Evolutionary conservation across 257 asterid species (phyloP).

Genomic region (Mitragyna speciosa): DNA sequence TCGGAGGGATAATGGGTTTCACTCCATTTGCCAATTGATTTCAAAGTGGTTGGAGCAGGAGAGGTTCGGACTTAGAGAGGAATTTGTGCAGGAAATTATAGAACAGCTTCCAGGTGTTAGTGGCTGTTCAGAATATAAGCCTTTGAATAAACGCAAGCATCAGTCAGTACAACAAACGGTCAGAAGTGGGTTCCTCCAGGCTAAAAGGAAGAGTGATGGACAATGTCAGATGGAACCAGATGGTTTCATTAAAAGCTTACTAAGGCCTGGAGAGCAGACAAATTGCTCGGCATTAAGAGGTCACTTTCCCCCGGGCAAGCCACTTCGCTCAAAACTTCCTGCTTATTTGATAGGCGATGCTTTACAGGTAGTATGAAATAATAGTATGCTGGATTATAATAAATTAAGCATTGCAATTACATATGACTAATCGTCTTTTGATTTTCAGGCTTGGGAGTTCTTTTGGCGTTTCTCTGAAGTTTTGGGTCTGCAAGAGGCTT

Average conservation of each 20-base stretch:
- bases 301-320: conserved; percentile 72
- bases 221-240: conserved; percentile 29
- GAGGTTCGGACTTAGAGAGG: conserved; percentile 74
- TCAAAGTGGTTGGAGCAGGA: conserved; percentile 72
- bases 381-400: conserved; percentile 1
- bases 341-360: conserved; percentile 76
- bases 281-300: conserved; percentile 44
- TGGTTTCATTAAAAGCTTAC: conserved; percentile 39
- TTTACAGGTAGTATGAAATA: conserved; percentile 60
- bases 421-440: conserved; percentile 27
- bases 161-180: conserved; percentile 51
- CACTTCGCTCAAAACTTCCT: conserved; percentile 68
- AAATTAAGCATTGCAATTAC: conserved; percentile 11
- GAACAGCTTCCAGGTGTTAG: conserved; percentile 78
- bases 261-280: conserved; percentile 36
- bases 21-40: conserved; percentile 53
- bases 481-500: conserved; percentile 62
- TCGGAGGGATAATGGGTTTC: conserved; percentile 52
- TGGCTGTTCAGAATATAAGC: conserved; percentile 60
- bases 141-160: conserved; percentile 51
- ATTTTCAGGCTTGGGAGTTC: conserved; percentile 81
- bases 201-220: conserved; percentile 50
- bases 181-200: conserved; percentile 72
- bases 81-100: conserved; percentile 82
- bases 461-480: conserved; percentile 73